These are phyloP conservation scores for Alternaria arborescens DNA, from an alignment of 2,329 filamentous ascomycete species.

Conservation along the genomic window DNA sequence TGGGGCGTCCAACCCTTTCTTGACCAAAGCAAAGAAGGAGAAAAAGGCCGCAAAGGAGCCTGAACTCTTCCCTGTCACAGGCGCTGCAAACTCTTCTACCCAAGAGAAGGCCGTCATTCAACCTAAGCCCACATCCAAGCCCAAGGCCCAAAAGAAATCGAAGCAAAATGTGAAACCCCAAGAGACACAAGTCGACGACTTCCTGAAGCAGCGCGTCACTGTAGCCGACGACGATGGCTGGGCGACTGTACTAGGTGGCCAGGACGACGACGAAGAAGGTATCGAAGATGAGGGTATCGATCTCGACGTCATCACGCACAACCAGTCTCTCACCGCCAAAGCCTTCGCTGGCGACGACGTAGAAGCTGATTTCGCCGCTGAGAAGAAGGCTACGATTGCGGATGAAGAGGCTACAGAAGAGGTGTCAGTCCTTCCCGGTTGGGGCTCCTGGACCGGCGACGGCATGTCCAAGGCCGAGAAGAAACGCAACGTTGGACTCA, in stretches of 20 bases:
- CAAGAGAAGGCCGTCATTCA: constrained; percentile 15
- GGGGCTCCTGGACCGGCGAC: constrained; percentile 90
- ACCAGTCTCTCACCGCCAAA: constrained; percentile 75
- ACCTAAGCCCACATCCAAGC: constrained; percentile 27
- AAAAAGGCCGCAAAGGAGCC: constrained; percentile 31
- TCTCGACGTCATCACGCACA: constrained; percentile 55
- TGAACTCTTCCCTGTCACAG: constrained; percentile 22
- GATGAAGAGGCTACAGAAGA: constrained; percentile 85
- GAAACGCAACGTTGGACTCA: constrained; percentile 60
- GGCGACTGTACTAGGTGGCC: constrained; percentile 53
- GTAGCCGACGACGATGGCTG: constrained; percentile 54
- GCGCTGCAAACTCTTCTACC: constrained; percentile 12
- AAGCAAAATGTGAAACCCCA: constrained; percentile 14
- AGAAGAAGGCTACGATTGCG: constrained; percentile 75
- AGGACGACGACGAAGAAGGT: constrained; percentile 41
- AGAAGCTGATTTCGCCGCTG: constrained; percentile 77
- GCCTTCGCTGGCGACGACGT: constrained; percentile 91
- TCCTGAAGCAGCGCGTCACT: constrained; percentile 45
- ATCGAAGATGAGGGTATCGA: constrained; percentile 54
- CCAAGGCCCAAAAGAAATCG: constrained; percentile 30
- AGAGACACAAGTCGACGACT: constrained; percentile 33
- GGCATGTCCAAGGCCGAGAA: constrained; percentile 76
- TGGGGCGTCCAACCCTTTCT: constrained; percentile 42
- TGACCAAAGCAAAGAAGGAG: constrained; percentile 41
- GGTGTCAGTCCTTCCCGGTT: constrained; percentile 88